phyloP scores from a whole-genome alignment of 768 basidiomycete genomes.

The Lentinula sp. region DNA sequence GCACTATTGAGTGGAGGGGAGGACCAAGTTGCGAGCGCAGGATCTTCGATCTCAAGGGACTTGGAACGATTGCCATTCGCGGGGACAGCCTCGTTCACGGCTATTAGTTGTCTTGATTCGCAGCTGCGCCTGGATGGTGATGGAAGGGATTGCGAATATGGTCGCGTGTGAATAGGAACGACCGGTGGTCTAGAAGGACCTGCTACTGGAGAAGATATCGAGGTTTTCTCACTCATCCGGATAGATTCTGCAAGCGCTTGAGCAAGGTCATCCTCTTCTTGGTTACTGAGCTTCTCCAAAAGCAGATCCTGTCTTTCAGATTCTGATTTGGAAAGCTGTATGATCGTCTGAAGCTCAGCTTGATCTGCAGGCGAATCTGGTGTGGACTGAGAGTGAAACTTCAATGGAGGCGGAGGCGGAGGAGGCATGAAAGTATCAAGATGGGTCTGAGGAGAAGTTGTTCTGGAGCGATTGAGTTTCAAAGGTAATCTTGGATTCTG shows the following conservation, averaged over 20 bases:
- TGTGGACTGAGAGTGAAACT: constrained; percentile 21
- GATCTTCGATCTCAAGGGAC: not conserved
- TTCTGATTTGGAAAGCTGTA: constrained; percentile 46
- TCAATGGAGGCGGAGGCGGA: constrained; percentile 19
- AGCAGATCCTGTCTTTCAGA: constrained; percentile 13
- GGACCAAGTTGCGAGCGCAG: not conserved
- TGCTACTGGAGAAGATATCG: constrained; percentile 7
- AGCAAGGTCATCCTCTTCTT: constrained; percentile 65
- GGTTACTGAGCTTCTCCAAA: constrained; percentile 24
- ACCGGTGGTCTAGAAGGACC: constrained; percentile 17
- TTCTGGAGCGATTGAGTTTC: constrained; percentile 17
- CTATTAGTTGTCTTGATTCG: constrained; percentile 11
- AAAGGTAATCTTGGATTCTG: not conserved
- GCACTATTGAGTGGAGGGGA: constrained; percentile 11
- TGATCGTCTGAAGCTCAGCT: constrained; percentile 39
- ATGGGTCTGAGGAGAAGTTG: not conserved
- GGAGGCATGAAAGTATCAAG: not conserved
- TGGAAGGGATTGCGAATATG: constrained; percentile 1
- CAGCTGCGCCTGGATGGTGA: not conserved
- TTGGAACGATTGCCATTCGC: not conserved
- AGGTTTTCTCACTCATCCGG: constrained; percentile 2
- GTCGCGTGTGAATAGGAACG: constrained; percentile 4
- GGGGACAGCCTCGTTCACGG: not conserved
- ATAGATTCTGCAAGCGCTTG: constrained; percentile 55
- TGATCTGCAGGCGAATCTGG: constrained; percentile 17